Percentiles rank a stretch among this genome's conserved stretches.
phyloP scores from a whole-genome alignment of 2,329 filamentous ascomycete species.

The Fusarium longipes region DNA sequence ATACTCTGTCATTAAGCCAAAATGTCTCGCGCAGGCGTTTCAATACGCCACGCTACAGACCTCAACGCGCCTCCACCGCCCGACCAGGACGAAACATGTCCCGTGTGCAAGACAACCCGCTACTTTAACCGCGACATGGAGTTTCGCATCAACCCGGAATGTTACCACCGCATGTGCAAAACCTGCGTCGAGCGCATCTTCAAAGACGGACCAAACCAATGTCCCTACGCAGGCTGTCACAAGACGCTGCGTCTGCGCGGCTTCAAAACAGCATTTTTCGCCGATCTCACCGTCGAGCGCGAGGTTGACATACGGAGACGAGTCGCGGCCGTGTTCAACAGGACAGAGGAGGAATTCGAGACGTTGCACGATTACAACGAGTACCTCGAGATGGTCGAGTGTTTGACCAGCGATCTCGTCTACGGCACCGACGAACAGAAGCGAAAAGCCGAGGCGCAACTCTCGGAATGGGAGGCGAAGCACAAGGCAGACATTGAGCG shows the following conservation, averaged over 20 bases:
- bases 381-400: constrained; percentile 93
- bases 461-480: constrained; percentile 74
- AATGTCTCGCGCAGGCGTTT: constrained; percentile 50
- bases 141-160: constrained; percentile 97
- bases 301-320: constrained; percentile 91
- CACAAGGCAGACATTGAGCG: constrained; percentile 77
- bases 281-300: constrained; percentile 86
- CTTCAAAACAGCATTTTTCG: constrained; percentile 91
- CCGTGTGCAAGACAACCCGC: constrained; percentile 95
- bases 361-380: constrained; percentile 86
- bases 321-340: constrained; percentile 86
- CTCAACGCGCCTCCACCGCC: constrained; percentile 29
- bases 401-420: constrained; percentile 89
- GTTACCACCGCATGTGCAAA: constrained; percentile 99
- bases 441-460: constrained; percentile 57
- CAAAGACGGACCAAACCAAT: constrained; percentile 88
- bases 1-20: too few relatives aligned
- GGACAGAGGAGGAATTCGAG: constrained; percentile 90
- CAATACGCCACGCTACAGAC: constrained; percentile 45
- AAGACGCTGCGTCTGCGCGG: constrained; percentile 85
- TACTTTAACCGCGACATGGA: constrained; percentile 95
- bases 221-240: constrained; percentile 88
- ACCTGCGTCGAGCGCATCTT: constrained; percentile 96
- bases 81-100: constrained; percentile 79
- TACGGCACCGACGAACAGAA: constrained; percentile 74